Evolutionary conservation across 345 rosid species (phyloP).

Genomic region (Eucalyptus polyanthemos): DNA sequence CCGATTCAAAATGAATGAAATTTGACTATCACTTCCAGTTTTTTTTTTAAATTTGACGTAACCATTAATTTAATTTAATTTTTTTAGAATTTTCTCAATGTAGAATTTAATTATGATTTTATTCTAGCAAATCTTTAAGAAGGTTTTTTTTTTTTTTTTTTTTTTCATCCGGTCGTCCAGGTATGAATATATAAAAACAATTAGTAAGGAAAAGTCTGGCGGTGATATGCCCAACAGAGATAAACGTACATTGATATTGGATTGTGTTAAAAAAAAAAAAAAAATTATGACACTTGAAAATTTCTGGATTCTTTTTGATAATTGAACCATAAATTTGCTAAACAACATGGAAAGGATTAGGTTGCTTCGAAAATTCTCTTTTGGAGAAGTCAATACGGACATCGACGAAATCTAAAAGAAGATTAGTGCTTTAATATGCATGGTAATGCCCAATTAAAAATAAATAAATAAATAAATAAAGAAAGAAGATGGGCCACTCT

Average conservation of each 20-base stretch:
- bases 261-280: too few species aligned
- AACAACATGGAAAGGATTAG: neutral
- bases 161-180: neutral
- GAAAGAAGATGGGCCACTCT: neutral
- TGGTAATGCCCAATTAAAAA: neutral
- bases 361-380: neutral
- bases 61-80: too few species aligned
- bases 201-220: neutral
- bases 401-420: too few species aligned
- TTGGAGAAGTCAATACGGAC: too few species aligned
- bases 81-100: neutral
- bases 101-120: neutral
- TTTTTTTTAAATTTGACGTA: too few species aligned
- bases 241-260: neutral
- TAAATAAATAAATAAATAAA: too few species aligned
- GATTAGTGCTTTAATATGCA: neutral
- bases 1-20: neutral
- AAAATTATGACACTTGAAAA: neutral
- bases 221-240: neutral
- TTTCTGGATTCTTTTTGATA: neutral
- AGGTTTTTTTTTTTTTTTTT: fast-evolving
- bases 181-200: neutral
- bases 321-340: neutral
- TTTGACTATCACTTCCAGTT: neutral
- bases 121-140: neutral